Evolutionary conservation across 139 green algal species (phyloP).

Genomic region (Bryopsis sp.): DNA sequence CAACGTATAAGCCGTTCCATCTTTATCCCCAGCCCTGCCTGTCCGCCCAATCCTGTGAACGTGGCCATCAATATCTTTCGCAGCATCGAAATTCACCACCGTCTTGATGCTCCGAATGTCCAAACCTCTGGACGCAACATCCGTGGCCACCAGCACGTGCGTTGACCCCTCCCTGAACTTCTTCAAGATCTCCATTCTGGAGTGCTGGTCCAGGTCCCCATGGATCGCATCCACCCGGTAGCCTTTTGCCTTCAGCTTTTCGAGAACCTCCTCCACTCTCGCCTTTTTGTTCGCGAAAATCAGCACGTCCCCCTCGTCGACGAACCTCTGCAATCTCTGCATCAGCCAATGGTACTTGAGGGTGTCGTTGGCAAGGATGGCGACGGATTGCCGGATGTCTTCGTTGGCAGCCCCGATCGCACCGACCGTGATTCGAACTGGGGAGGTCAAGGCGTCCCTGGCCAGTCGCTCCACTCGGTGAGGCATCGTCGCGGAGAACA

Average conservation of each 20-base stretch:
- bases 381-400: conserved; percentile 55
- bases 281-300: conserved; percentile 75
- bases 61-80: conserved; percentile 79
- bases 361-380: conserved; percentile 51
- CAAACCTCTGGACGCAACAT: conserved; percentile 69
- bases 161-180: conserved; percentile 38
- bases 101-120: conserved; percentile 76
- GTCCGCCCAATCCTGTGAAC: conserved; percentile 90
- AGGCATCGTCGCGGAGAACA: conserved; percentile 93
- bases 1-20: conserved; percentile 77
- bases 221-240: conserved; percentile 70
- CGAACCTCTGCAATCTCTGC: conserved; percentile 39
- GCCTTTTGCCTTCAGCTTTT: conserved; percentile 20
- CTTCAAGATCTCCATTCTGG: conserved; percentile 48
- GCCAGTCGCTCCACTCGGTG: conserved; percentile 65
- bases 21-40: conserved; percentile 86
- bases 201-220: conserved; percentile 85
- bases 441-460: conserved; percentile 58
- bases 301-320: conserved; percentile 85
- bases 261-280: conserved; percentile 66
- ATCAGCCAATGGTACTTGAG: conserved; percentile 72
- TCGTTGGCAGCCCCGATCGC: conserved; percentile 58
- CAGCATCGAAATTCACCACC: conserved; percentile 78
- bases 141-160: conserved; percentile 67
- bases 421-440: conserved; percentile 47